Base-by-base conservation (phyloP, 345 rosid genomes). In the Lepidium sativum region DNA sequence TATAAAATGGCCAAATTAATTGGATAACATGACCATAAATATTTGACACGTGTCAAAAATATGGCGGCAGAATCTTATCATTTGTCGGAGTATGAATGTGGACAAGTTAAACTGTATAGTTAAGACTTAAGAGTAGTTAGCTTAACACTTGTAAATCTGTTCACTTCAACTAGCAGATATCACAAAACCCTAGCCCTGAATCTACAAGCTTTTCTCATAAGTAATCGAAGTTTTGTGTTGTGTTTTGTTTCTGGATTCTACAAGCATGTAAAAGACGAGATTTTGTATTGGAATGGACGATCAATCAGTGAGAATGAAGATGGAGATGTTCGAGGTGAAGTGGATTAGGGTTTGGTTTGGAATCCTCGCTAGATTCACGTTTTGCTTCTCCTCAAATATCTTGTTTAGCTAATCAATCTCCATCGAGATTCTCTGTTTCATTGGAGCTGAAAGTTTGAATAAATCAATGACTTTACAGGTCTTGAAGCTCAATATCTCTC, bases 321-420 rank as follows among this genome's bases (percentile, higher is more conserved):
- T 82, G 89, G 86, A 35, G 31, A 27, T 27, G 31, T 6, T 0
- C 31, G 31, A 27, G 31, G 4, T 44, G 56, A 67, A 44, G 14
- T 67, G 64, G 40, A 56, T 56, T 45, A 56, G 64, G 56, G 71
- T 56, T 67, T 68, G 65, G 65, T 48, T 57, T 15, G 59, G 80
- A 16, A 92, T 35, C 72, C 89, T 53, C 89, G 96, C 70, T 91
- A 84, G 55, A 20, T 60, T 60, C 9, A 8, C 18, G 44, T 34
- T 69, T 63, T 80, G 10, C 1, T 1, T 13, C 52, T 18, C 15
- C 20, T 27, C 31, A 27, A 27, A 13, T 10, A 62, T 47, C 31
- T 27, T 62, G 67, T 61, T 61, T 60, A 60, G 29, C 53, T 43
- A 54, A 35, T 27, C 76, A 60, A 55, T 50, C 59, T 75, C 74